These are phyloP conservation scores for Fistulinella prunicolor DNA, from an alignment of 768 basidiomycete genomes.

Conservation along the genomic window DNA sequence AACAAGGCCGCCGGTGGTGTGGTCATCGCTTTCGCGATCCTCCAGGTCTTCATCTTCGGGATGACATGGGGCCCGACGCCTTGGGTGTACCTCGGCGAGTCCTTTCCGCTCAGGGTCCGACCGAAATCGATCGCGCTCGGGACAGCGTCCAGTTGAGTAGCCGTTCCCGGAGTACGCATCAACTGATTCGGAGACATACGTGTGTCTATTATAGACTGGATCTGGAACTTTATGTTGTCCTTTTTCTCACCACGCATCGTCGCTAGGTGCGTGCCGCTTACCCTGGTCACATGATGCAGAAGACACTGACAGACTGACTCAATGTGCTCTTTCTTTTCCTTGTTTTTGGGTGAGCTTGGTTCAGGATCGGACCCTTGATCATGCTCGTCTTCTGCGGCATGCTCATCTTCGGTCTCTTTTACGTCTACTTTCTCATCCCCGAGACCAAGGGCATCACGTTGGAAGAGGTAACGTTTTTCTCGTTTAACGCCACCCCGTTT, in stretches of 20 bases:
- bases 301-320: not conserved
- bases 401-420: conserved; percentile 64
- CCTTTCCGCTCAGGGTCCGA: conserved; percentile 77
- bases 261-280: conserved; percentile 35
- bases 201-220: conserved; percentile 40
- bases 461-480: conserved; percentile 53
- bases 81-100: conserved; percentile 77
- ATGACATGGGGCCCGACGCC: conserved; percentile 79
- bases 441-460: conserved; percentile 78
- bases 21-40: conserved; percentile 72
- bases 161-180: not conserved
- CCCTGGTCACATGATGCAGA: too few relatives aligned
- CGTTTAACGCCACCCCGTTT: not conserved
- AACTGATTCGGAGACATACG: conserved; percentile 6
- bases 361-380: conserved; percentile 70
- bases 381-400: conserved; percentile 75
- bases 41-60: conserved; percentile 69
- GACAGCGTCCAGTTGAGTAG: conserved; percentile 45
- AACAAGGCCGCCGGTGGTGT: conserved; percentile 63
- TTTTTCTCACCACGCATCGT: conserved; percentile 74
- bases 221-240: conserved; percentile 74
- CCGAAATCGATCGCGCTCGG: conserved; percentile 79
- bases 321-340: not conserved
- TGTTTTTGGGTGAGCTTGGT: not conserved
- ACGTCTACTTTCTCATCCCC: conserved; percentile 74